Conservation (phyloP, 805 yeast species). For the Myxozyma sirexii region DNA sequence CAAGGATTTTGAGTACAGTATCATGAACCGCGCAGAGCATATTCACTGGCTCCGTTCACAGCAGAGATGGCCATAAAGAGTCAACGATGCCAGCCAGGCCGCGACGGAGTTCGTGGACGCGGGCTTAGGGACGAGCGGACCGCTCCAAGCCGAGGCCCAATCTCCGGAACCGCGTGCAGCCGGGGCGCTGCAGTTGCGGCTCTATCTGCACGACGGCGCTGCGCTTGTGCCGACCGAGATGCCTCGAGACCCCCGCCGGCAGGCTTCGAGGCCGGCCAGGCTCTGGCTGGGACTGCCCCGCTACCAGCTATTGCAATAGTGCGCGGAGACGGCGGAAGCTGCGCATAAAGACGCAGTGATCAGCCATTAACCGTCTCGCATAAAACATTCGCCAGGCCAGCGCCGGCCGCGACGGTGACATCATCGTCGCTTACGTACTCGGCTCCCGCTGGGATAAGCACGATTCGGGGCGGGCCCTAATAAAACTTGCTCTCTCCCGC, state of each 20-base stretch:
- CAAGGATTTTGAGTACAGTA: too few species aligned
- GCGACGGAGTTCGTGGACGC: background rate
- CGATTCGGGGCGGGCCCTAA: constrained; percentile 9
- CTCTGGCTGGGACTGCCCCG: too few species aligned
- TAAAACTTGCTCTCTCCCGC: constrained; percentile 18
- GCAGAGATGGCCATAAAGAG: too few species aligned
- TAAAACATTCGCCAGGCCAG: too few species aligned
- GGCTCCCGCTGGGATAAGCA: constrained; percentile 8
- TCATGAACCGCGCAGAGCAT: too few species aligned
- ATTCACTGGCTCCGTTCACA: too few species aligned
- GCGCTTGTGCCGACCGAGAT: background rate
- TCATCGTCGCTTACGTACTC: constrained; percentile 11
- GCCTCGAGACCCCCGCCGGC: too few species aligned
- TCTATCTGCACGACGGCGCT: background rate
- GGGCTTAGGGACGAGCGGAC: constrained; percentile 13
- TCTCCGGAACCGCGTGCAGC: too few species aligned
- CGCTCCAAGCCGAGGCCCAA: constrained; percentile 21
- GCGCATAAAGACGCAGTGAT: background rate
- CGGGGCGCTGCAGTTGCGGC: background rate
- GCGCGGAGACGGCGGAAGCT: background rate
- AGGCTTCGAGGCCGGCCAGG: background rate
- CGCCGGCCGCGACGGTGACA: too few species aligned
- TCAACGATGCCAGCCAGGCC: background rate
- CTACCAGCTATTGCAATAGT: background rate
- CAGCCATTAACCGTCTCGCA: too few species aligned